Percentiles rank a stretch among this genome's conserved stretches.
These are phyloP conservation scores for Naganishia sp. DNA, from an alignment of 1,284 basidiomycete genomes.

Conservation along the genomic window DNA sequence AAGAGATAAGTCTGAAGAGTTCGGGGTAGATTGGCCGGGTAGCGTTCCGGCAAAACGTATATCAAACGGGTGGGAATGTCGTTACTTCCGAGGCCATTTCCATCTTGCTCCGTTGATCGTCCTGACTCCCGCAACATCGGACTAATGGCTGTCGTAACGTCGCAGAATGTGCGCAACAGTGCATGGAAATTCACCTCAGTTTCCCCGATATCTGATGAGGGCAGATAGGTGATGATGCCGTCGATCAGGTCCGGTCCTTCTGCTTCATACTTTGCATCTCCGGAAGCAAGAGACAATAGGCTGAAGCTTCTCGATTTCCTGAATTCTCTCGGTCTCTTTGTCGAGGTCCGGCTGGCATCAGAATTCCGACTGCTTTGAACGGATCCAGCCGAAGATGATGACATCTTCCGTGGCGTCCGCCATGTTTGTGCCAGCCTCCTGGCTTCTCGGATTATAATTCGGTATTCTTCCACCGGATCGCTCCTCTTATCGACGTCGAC, in stretches of 20 bases:
- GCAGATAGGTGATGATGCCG: conserved; percentile 20
- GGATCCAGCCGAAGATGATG: background rate
- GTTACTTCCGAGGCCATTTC: background rate
- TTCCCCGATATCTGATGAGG: background rate
- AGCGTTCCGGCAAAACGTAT: conserved; percentile 13
- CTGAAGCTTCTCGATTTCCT: conserved; percentile 14
- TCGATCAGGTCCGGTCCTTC: background rate
- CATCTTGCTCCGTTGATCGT: background rate
- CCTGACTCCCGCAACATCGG: too few species aligned
- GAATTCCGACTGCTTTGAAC: background rate
- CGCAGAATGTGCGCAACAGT: conserved; percentile 6
- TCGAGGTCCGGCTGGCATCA: background rate
- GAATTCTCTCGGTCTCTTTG: background rate
- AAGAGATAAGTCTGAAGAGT: conserved; percentile 7
- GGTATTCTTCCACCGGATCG: conserved; percentile 1
- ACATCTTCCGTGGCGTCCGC: background rate
- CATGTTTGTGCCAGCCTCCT: conserved; percentile 6
- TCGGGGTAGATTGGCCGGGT: conserved; percentile 4
- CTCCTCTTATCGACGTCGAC: background rate
- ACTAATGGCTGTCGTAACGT: conserved; percentile 6
- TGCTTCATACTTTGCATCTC: background rate
- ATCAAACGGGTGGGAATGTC: background rate
- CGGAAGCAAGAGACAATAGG: conserved; percentile 1
- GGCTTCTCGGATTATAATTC: conserved; percentile 2
- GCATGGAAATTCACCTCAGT: conserved; percentile 9